phyloP scores from a whole-genome alignment of 768 basidiomycete genomes.

The Leccinum uliginosum region DNA sequence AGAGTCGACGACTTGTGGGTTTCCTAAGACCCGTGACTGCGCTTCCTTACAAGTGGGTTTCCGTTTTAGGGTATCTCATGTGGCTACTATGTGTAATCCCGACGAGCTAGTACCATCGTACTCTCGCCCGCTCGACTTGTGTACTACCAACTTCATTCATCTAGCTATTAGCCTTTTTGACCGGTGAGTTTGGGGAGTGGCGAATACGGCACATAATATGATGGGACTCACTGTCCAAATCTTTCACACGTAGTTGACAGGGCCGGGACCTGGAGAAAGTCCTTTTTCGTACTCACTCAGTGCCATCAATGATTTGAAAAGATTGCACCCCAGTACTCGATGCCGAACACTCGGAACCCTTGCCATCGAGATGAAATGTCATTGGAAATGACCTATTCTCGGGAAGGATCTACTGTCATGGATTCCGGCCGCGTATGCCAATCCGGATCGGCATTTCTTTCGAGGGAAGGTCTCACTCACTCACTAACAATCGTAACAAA shows the following conservation, averaged over 20 bases:
- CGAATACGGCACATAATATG: not conserved
- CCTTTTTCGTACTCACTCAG: not conserved
- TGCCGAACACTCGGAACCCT: not conserved
- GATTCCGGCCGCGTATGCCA: conserved; percentile 5
- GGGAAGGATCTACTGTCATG: conserved; percentile 16
- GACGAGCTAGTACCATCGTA: not conserved
- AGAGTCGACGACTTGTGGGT: conserved; percentile 16
- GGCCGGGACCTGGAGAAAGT: not conserved
- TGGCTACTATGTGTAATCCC: conserved; percentile 17
- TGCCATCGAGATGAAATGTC: conserved; percentile 5
- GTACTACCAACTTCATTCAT: not conserved
- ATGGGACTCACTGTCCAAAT: not conserved
- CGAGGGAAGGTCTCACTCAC: not conserved
- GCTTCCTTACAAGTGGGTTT: conserved; percentile 22
- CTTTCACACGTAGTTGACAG: not conserved
- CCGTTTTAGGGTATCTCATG: conserved; percentile 19
- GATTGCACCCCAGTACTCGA: not conserved
- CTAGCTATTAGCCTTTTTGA: not conserved
- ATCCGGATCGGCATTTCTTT: not conserved
- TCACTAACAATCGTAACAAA: not conserved
- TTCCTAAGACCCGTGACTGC: conserved; percentile 27
- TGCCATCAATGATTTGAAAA: not conserved
- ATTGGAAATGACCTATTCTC: conserved; percentile 19
- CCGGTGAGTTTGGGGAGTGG: not conserved
- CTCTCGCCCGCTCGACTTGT: not conserved